Percentiles rank a stretch among this genome's conserved stretches.
These are phyloP conservation scores for Macrophomina tecta DNA, from an alignment of 2,329 filamentous ascomycete genomes.

Conservation along the genomic window DNA sequence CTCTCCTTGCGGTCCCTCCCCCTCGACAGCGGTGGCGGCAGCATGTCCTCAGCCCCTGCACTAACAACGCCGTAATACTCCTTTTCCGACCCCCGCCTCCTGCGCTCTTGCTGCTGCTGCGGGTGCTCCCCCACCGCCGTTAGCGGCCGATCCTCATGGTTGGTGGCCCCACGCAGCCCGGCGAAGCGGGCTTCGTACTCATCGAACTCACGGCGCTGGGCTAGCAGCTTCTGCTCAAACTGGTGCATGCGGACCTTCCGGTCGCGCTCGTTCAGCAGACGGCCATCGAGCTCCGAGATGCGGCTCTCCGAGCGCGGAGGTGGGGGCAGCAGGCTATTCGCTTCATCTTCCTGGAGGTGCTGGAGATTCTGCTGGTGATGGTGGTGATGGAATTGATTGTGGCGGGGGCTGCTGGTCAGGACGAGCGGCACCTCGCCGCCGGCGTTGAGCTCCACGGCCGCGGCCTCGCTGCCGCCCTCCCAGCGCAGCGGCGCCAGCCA, in stretches of 20 bases:
- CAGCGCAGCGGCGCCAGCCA: constrained; percentile 42
- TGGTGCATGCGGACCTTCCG: constrained; percentile 19
- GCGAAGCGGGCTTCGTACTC: constrained; percentile 7
- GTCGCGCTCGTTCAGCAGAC: constrained; percentile 20
- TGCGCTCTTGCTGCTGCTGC: not conserved
- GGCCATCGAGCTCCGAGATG: constrained; percentile 14
- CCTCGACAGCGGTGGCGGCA: not conserved
- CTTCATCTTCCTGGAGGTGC: too few species aligned
- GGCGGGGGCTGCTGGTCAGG: not conserved
- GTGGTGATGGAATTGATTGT: not conserved
- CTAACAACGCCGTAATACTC: not conserved
- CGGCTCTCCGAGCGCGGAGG: not conserved
- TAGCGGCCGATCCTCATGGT: not conserved
- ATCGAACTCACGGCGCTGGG: constrained; percentile 9
- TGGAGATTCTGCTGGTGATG: too few species aligned
- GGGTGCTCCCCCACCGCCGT: not conserved
- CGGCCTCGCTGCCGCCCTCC: not conserved
- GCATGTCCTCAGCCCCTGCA: not conserved
- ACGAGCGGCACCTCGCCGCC: not conserved
- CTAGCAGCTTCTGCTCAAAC: constrained; percentile 17
- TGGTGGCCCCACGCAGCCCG: not conserved
- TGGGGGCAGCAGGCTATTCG: not conserved
- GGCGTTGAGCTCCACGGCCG: not conserved
- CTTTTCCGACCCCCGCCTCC: not conserved
- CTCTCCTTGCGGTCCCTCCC: not conserved